Conservation (phyloP, 805 yeast genomes). For the Debaryomyces maramus region DNA sequence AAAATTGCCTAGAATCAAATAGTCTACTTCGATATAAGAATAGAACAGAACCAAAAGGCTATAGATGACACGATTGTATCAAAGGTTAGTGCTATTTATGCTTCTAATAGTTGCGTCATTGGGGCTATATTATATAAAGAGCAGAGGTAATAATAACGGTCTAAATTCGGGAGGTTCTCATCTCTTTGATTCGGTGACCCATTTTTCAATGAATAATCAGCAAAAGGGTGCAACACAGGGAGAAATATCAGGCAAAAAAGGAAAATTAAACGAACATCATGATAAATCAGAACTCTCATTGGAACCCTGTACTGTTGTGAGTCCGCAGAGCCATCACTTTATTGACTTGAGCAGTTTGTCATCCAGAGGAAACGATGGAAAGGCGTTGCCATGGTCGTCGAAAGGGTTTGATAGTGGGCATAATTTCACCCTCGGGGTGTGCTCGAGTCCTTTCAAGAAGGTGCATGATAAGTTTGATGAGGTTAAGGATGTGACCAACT, state of each 20-base stretch:
- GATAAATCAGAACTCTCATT: conserved; percentile 6
- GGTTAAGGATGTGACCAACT: conserved; percentile 42
- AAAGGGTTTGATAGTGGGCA: conserved; percentile 67
- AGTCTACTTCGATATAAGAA: too few relatives aligned
- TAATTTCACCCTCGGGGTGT: conserved; percentile 61
- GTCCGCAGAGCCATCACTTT: conserved; percentile 47
- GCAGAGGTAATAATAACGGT: neutral
- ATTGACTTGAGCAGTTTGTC: conserved; percentile 53
- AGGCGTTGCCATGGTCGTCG: conserved; percentile 58
- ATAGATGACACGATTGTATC: neutral
- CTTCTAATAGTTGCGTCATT: neutral
- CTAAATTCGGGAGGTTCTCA: conserved; percentile 1
- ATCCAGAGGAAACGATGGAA: conserved; percentile 47
- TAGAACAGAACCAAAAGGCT: neutral
- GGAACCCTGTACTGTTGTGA: conserved; percentile 41
- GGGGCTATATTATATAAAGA: neutral
- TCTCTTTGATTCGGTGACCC: conserved; percentile 10
- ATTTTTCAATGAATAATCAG: conserved; percentile 1
- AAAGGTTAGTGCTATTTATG: neutral
- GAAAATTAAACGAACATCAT: neutral
- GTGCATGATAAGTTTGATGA: conserved; percentile 36
- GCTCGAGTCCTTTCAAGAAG: conserved; percentile 48
- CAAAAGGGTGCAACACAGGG: neutral
- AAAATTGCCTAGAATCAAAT: too few relatives aligned
- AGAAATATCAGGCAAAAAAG: neutral